Base-by-base conservation (phyloP, 768 basidiomycete genomes). In the Russula emetica region DNA sequence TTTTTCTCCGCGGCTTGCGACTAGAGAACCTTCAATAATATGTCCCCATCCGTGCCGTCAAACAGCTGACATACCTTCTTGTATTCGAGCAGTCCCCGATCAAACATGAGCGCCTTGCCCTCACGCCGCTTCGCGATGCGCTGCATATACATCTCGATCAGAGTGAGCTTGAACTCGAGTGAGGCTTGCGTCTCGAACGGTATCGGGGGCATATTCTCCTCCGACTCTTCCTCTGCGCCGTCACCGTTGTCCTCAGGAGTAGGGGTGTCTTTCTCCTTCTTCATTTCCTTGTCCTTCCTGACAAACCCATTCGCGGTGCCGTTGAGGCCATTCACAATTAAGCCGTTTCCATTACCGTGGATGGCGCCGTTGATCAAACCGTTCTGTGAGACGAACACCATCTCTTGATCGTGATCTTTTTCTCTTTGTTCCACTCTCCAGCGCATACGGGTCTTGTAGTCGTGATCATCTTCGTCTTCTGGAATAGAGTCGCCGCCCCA, bases 1-100 rank as follows among this genome's bases (percentile, higher is more conserved):
- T 97, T 98, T 77, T 95, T 90, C 69, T 99, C 96, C 3, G 83
- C 82, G 11, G 92, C 90, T 80, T 90, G 87, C 79, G 94, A 89
- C 96, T 97, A 64, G 42, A 55, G 36, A 55, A 50, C 58, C 68
- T 40, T 69, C 66, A 60, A 67, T 64, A 62, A n/a, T 45, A 45
- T 22, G 45, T 8, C 56, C 56, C 36, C 49, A 34, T 47, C 34
- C 38, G 16, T 38, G 42, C 34, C 38, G 16, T 38, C 55, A 55
- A 56, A 47, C 34, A 24, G 22, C 24, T 52, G 38, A 70, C 81
- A 56, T 64, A 94, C 95, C 86, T 94, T 94, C 75, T 95, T 98
- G 73, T 96, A 93, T 69, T 97, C 93, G 53, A 96, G 78, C 58
- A 99, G 76, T 1, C 93, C 93, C 47, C 96, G 80, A 70, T 98